Evolutionary conservation across 2,329 filamentous ascomycete genomes (phyloP).

Genomic region (Calonectria pseudoreteaudii): DNA sequence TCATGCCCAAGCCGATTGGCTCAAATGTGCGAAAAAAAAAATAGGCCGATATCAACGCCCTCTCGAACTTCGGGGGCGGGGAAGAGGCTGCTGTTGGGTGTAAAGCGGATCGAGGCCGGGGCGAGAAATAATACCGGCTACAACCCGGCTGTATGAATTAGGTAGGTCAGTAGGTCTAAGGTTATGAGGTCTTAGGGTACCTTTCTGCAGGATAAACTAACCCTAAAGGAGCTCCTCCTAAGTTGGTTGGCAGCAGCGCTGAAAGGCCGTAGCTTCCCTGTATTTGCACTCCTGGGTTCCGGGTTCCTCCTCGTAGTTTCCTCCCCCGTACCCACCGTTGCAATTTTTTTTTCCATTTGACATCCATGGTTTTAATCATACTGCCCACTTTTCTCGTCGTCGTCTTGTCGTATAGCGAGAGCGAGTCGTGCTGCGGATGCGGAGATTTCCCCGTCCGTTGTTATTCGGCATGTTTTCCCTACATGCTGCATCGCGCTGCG

Average conservation of each 20-base stretch:
- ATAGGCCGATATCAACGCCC: background rate
- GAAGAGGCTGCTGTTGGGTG: background rate
- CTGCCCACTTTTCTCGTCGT: background rate
- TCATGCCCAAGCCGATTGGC: background rate
- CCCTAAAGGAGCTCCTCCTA: background rate
- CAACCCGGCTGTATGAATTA: constrained; percentile 2
- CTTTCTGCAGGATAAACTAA: background rate
- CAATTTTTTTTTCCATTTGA: constrained; percentile 4
- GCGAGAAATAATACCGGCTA: background rate
- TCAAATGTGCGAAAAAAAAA: background rate
- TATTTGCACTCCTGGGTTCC: constrained; percentile 3
- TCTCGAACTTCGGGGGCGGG: background rate
- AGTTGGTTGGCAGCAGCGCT: background rate
- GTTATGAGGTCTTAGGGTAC: constrained; percentile 1
- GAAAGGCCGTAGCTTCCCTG: background rate
- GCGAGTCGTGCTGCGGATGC: background rate
- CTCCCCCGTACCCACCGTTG: background rate
- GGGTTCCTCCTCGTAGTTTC: background rate
- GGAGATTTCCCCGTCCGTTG: constrained; percentile 14
- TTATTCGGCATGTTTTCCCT: constrained; percentile 19
- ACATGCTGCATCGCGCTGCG: background rate
- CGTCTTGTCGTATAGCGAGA: background rate
- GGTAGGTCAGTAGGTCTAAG: constrained; percentile 4
- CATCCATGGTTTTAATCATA: background rate
- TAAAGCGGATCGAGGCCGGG: constrained; percentile 11